Percentiles rank a stretch among this genome's conserved stretches.
phyloP scores from a whole-genome alignment of 2,329 filamentous ascomycete species.

The Venturia oleaginea region DNA sequence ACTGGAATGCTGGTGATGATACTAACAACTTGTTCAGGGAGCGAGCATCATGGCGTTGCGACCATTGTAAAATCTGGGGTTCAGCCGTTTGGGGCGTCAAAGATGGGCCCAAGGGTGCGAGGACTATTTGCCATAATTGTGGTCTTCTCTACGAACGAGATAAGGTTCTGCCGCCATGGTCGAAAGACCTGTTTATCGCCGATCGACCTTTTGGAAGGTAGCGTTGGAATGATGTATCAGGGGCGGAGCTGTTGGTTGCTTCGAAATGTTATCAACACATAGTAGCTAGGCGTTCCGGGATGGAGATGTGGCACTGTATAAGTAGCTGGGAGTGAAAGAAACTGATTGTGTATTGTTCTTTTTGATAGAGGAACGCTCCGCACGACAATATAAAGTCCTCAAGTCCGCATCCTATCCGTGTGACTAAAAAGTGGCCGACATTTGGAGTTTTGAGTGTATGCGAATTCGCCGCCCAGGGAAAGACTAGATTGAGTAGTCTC shows the following conservation, averaged over 20 bases:
- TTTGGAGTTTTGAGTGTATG: no score
- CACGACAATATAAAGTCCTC: not conserved
- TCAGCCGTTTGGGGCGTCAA: conserved; percentile 89
- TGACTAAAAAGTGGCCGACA: no score
- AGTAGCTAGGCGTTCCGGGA: conserved; percentile 3
- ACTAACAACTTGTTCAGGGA: conserved; percentile 43
- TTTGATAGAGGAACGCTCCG: not conserved
- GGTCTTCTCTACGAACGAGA: conserved; percentile 83
- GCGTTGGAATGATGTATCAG: not conserved
- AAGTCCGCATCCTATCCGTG: no score
- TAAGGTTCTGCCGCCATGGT: conserved; percentile 71
- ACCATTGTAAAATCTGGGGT: conserved; percentile 80
- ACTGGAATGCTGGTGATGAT: not conserved
- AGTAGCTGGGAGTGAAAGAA: not conserved
- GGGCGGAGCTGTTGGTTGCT: not conserved
- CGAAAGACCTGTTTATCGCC: conserved; percentile 45
- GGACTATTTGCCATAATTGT: conserved; percentile 90
- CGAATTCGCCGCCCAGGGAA: no score
- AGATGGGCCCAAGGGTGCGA: conserved; percentile 76
- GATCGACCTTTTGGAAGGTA: conserved; percentile 1
- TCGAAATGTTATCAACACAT: not conserved
- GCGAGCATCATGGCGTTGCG: conserved; percentile 75
- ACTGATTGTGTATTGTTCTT: not conserved
- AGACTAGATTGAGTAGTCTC: no score
- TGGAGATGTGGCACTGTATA: not conserved